Evolutionary conservation across 2,329 filamentous ascomycete species (phyloP), one percentile per base, ranked within the genome.

Genomic region (Cyanodermella asteris): DNA sequence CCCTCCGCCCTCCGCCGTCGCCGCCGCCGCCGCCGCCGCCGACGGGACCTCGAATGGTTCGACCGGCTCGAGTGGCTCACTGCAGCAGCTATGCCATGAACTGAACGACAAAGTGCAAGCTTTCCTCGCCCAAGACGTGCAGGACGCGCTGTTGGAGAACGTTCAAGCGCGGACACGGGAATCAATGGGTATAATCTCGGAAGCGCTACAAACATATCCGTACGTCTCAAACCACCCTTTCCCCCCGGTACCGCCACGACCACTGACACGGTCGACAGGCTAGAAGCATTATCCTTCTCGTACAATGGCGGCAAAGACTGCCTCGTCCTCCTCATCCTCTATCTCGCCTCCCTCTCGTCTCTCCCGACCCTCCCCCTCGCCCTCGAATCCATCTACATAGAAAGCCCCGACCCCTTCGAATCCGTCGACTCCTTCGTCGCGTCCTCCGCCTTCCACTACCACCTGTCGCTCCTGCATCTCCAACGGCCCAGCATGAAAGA

Each of bases 221-320:
- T 87, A 52, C 30, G 65, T 49, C 18, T 24, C 12, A 22, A 29
- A 13, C 20, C 21, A 23, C 22, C 18, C 23, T 21, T 9, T 19
- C 25, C 13, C 21, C 26, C 24, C 18, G 13, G 26, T 27, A 27
- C 11, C 22, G 3, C 15, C 16, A 16, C 25, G 29, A 21, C 22
- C 23, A 25, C 22, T 17, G 33, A 18, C 5, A 8, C 19, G 14
- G n/a, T 13, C 22, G 22, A 31, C 39, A 87, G 77, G 30, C 63
- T 74, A 33, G 61, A 72, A 30, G 64, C 90, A 43, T 61, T 94
- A 31, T 80, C 82, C 5, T 59, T 94, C 34, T 91, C 84, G 28
- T 97, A 93, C 53, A 97, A 97, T 40, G 87, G 87, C 43, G 87
- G 87, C 32, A 97, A 97, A 49, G 87, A 94, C 59, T 94, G 84